Evolutionary conservation across 2,329 filamentous ascomycete species (phyloP).

Genomic region (Trichoderma atrobrunneum): DNA sequence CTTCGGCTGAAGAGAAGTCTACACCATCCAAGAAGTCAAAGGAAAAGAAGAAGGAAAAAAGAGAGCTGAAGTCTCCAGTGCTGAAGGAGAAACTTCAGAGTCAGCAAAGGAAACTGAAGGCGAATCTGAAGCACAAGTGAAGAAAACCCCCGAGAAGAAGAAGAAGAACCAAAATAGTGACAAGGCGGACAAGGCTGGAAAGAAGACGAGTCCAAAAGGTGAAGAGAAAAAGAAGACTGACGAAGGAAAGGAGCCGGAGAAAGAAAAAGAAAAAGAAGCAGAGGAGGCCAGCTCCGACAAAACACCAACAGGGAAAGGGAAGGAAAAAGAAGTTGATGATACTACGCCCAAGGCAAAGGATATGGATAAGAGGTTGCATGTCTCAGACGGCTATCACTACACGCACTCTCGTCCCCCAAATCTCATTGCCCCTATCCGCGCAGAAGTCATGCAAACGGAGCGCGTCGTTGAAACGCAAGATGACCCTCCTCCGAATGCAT

Average conservation of each 20-base stretch:
- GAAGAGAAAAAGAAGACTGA: background rate
- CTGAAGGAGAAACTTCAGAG: constrained; percentile 18
- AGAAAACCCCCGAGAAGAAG: background rate
- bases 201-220: background rate
- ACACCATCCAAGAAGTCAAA: constrained; percentile 4
- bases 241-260: background rate
- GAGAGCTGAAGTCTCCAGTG: constrained; percentile 7
- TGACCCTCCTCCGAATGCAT: constrained; percentile 59
- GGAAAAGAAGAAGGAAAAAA: constrained; percentile 15
- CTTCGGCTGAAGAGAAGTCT: background rate
- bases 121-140: background rate
- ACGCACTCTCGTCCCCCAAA: constrained; percentile 40
- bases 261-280: background rate
- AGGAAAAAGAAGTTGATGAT: background rate
- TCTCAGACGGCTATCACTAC: constrained; percentile 29
- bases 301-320: background rate
- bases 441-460: constrained; percentile 53
- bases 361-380: constrained; percentile 9
- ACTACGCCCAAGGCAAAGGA: background rate
- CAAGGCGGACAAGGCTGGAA: background rate
- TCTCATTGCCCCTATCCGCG: constrained; percentile 46
- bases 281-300: background rate
- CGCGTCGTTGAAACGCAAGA: constrained; percentile 51
- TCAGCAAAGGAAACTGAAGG: constrained; percentile 14
- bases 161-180: constrained; percentile 15